These are phyloP conservation scores for Incumbomyces delicatus DNA, from an alignment of 2,329 filamentous ascomycete genomes.

Conservation along the genomic window DNA sequence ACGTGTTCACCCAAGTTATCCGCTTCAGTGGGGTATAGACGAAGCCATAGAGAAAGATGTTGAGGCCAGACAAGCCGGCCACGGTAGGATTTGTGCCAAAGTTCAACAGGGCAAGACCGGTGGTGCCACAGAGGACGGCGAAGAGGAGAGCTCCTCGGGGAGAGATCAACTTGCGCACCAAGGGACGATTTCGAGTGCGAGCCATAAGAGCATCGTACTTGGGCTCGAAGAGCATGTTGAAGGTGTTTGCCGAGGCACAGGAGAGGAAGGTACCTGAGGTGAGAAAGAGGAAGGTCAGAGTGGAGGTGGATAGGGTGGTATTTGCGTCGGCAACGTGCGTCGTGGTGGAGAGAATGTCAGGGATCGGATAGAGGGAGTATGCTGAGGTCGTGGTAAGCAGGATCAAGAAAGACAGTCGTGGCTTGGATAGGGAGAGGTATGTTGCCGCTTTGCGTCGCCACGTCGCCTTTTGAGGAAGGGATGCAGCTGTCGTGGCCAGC, in stretches of 20 bases:
- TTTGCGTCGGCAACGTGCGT: slow-evolving; percentile 64
- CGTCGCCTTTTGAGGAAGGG: slow-evolving; percentile 45
- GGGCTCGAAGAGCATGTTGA: slow-evolving; percentile 96
- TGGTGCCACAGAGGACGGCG: slow-evolving; percentile 59
- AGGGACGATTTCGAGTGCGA: slow-evolving; percentile 79
- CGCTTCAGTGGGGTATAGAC: slow-evolving; percentile 90
- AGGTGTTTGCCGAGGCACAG: slow-evolving; percentile 80
- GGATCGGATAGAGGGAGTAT: slow-evolving; percentile 88
- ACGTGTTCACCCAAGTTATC: slow-evolving; percentile 78
- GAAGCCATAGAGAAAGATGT: slow-evolving; percentile 83
- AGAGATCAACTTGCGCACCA: slow-evolving; percentile 72
- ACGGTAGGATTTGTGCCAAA: slow-evolving; percentile 91
- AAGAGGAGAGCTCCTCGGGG: slow-evolving; percentile 64
- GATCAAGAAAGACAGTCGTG: slow-evolving; percentile 81
- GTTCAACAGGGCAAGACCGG: slow-evolving; percentile 66
- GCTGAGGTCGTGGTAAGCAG: slow-evolving; percentile 82
- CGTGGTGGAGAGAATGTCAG: slow-evolving; percentile 66
- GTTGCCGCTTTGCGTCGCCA: slow-evolving; percentile 61
- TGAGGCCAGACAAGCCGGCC: slow-evolving; percentile 70
- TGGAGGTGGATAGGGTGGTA: slow-evolving; percentile 64
- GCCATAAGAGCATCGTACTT: slow-evolving; percentile 86
- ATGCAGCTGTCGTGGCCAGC: slow-evolving; percentile 47
- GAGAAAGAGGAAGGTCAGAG: slow-evolving; percentile 84
- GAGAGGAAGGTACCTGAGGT: slow-evolving; percentile 81
- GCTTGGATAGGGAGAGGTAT: slow-evolving; percentile 88